Base-by-base conservation (phyloP, 495 filamentous ascomycete genomes). In the Cairneyella variabilis region DNA sequence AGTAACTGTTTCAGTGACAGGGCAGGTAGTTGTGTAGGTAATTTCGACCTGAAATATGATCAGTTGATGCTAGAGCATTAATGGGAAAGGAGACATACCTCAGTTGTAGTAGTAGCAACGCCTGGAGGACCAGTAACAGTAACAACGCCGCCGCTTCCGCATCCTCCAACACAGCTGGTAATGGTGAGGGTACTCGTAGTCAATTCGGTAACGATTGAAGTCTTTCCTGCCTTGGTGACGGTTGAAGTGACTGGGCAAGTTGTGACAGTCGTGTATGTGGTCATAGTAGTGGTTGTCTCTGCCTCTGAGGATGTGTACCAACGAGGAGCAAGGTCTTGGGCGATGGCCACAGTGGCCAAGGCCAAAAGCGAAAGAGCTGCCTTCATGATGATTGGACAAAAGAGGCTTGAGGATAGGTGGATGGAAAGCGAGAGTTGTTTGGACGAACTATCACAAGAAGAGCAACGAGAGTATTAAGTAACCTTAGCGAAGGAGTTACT, bases 401-500 rank as follows among this genome's bases (percentile, higher is more conserved):
- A 32, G 28, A 32, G 54, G 42, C 18, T 51, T 27, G 17, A 27
- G 23, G 39, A 56, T 39, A 54, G 42, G 37, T 34, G 21, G 1
- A 45, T 51, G 18, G 28, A 46, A 26, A 48, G 34, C 50, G 57
- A 59, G 36, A 39, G 57, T 54, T 45, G 32, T 39, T 56, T 25
- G 49, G 40, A 59, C 51, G 39, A 41, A 43, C 14, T 30, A 48
- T 47, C 22, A 47, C 16, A 54, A 36, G 44, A 37, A 32, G 47
- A 43, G 40, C 17, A 64, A 59, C 56, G 54, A 64, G 51, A 51
- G 59, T 58, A 48, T 46, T 59, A 64, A 60, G 60, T 57, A 62
- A 62, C 65, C 58, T 51, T 58, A 65, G 51, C 62, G 64, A 69
- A 54, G 32, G 66, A 64, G 63, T 62, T 60, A 57, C 56, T 54